Percentiles rank a stretch among this genome's conserved stretches.
Conservation (phyloP, 768 basidiomycete genomes). For the Hortiboletus campestris region DNA sequence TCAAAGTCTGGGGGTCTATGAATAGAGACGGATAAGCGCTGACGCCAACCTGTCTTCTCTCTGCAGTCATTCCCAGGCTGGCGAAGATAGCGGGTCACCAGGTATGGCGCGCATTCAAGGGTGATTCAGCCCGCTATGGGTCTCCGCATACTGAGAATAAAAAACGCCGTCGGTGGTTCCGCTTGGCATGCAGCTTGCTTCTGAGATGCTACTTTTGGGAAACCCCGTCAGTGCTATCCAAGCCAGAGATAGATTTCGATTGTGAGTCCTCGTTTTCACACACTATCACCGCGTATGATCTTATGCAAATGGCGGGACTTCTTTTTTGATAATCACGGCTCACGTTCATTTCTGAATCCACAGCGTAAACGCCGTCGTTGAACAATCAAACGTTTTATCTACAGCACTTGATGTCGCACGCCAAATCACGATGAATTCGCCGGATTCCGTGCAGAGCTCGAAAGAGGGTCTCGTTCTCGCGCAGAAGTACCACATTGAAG, state of each 20-base stretch:
- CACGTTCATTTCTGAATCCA: slow-evolving; percentile 7
- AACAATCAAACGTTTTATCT: slow-evolving; percentile 47
- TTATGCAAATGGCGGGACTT: not conserved
- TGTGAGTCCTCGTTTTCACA: slow-evolving; percentile 48
- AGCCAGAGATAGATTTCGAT: slow-evolving; percentile 68
- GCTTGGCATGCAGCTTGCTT: slow-evolving; percentile 51
- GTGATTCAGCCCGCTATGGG: slow-evolving; percentile 4
- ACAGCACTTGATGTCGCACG: slow-evolving; percentile 63
- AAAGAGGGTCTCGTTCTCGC: slow-evolving; percentile 66
- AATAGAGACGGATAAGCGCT: slow-evolving; percentile 9
- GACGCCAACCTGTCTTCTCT: slow-evolving; percentile 2
- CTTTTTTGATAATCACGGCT: slow-evolving; percentile 15
- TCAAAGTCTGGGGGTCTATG: not conserved
- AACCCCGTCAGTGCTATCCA: slow-evolving; percentile 63
- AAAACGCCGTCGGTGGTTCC: not conserved
- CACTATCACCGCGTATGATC: slow-evolving; percentile 12
- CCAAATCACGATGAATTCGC: slow-evolving; percentile 62
- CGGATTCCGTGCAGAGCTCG: slow-evolving; percentile 75
- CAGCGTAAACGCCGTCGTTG: slow-evolving; percentile 73
- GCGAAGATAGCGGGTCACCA: slow-evolving; percentile 70
- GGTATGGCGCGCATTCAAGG: slow-evolving; percentile 39
- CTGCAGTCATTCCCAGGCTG: slow-evolving; percentile 65
- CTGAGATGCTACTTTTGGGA: slow-evolving; percentile 76
- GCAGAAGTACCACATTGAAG: slow-evolving; percentile 50
- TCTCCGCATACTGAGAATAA: slow-evolving; percentile 17